phyloP scores from a whole-genome alignment of 2,329 filamentous ascomycete genomes.

The Periconia digitata region DNA sequence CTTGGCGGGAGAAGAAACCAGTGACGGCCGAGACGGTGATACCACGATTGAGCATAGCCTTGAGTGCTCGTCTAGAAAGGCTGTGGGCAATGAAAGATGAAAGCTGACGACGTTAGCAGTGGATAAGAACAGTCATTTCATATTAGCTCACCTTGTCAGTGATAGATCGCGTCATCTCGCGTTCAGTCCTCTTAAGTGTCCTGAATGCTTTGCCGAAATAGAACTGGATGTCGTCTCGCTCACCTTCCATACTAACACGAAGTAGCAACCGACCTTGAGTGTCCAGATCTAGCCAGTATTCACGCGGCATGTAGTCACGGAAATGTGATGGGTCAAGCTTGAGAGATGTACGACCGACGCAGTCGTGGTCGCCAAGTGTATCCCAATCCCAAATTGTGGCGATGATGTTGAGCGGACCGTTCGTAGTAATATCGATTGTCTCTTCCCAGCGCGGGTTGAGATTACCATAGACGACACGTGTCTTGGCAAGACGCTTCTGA shows the following conservation, averaged over 20 bases:
- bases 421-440: slow-evolving; percentile 91
- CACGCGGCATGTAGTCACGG: slow-evolving; percentile 89
- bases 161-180: slow-evolving; percentile 97
- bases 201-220: slow-evolving; percentile 97
- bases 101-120: slow-evolving; percentile 57
- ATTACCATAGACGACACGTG: slow-evolving; percentile 84
- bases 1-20: slow-evolving; percentile 59
- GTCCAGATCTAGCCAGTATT: slow-evolving; percentile 97
- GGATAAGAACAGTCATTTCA: slow-evolving; percentile 2
- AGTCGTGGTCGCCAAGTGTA: slow-evolving; percentile 94
- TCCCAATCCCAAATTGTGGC: slow-evolving; percentile 99
- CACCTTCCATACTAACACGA: slow-evolving; percentile 96
- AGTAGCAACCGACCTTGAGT: slow-evolving; percentile 89
- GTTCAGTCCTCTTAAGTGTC: slow-evolving; percentile 89
- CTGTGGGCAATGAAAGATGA: slow-evolving; percentile 90
- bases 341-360: slow-evolving; percentile 91
- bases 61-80: slow-evolving; percentile 79
- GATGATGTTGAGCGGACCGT: slow-evolving; percentile 88
- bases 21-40: slow-evolving; percentile 73
- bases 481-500: slow-evolving; percentile 94
- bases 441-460: slow-evolving; percentile 97
- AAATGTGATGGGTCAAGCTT: slow-evolving; percentile 99
- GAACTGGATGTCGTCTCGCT: slow-evolving; percentile 97
- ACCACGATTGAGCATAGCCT: slow-evolving; percentile 71
- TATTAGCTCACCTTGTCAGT: slow-evolving; percentile 79